These are phyloP conservation scores for Pythium volutum DNA, from an alignment of 352 stramenopile species.

Conservation along the genomic window DNA sequence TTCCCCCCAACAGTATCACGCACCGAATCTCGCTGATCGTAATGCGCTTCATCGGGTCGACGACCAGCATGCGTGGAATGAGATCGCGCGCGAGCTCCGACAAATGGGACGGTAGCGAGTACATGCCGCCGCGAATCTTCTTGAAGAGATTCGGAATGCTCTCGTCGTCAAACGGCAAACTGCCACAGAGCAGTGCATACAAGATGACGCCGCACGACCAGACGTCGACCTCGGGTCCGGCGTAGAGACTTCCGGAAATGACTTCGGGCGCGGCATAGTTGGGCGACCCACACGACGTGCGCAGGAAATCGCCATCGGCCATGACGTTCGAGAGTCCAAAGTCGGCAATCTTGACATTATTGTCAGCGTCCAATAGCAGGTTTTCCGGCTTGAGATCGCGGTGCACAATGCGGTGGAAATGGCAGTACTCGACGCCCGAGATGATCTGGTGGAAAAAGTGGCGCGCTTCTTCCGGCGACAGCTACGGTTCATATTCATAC, in stretches of 20 bases:
- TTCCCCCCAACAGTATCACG: too few species aligned
- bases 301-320: constrained; percentile 98
- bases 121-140: constrained; percentile 98
- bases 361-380: constrained; percentile 96
- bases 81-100: constrained; percentile 95
- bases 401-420: constrained; percentile 99
- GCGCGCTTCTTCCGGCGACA: constrained; percentile 95
- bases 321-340: constrained; percentile 99
- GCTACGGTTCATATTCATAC: constrained; percentile 9
- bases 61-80: constrained; percentile 98
- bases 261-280: constrained; percentile 99
- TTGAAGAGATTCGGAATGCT: constrained; percentile 99
- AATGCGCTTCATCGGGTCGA: constrained; percentile 99
- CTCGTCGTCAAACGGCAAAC: constrained; percentile 98
- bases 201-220: constrained; percentile 99
- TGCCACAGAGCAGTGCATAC: constrained; percentile 98
- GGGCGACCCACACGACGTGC: constrained; percentile 96
- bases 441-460: constrained; percentile 99
- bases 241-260: constrained; percentile 98
- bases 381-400: constrained; percentile 98
- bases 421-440: constrained; percentile 99
- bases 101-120: constrained; percentile 96
- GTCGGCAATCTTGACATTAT: constrained; percentile 99
- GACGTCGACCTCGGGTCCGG: constrained; percentile 98
- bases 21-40: constrained; percentile 97